Conservation (phyloP, 441 rosid genomes). For the Macaranga tanarius region DNA sequence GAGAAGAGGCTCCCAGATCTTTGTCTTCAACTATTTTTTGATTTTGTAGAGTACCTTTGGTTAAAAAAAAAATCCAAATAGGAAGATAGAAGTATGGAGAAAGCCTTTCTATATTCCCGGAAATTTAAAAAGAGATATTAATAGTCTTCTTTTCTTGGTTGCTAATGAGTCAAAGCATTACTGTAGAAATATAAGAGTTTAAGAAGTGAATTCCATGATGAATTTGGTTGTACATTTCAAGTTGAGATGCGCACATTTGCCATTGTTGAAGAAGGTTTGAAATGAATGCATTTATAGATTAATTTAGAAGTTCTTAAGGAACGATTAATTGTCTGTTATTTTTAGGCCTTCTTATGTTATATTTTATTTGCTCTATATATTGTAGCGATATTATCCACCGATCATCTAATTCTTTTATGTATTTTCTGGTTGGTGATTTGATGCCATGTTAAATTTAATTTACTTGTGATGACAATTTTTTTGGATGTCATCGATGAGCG, state of each 20-base stretch:
- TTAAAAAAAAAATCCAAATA: background rate
- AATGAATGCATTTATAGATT: background rate
- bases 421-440: background rate
- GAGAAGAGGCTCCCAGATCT: background rate
- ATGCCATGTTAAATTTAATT: background rate
- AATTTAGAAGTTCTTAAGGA: background rate
- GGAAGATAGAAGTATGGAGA: background rate
- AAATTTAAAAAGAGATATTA: background rate
- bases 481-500: background rate
- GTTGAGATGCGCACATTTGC: background rate
- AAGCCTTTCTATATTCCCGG: background rate
- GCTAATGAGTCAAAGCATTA: background rate
- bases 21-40: slow-evolving; percentile 11
- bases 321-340: background rate
- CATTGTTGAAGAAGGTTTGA: background rate
- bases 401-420: background rate
- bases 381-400: background rate
- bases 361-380: background rate
- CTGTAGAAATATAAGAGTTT: background rate
- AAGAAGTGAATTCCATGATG: background rate
- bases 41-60: slow-evolving; percentile 19
- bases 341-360: background rate
- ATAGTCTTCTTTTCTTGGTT: background rate
- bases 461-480: background rate
- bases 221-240: slow-evolving; percentile 1